Evolutionary conservation across 495 filamentous ascomycete species (phyloP), one percentile per base, ranked within the genome.

Genomic region (Talaromyces adpressus): DNA sequence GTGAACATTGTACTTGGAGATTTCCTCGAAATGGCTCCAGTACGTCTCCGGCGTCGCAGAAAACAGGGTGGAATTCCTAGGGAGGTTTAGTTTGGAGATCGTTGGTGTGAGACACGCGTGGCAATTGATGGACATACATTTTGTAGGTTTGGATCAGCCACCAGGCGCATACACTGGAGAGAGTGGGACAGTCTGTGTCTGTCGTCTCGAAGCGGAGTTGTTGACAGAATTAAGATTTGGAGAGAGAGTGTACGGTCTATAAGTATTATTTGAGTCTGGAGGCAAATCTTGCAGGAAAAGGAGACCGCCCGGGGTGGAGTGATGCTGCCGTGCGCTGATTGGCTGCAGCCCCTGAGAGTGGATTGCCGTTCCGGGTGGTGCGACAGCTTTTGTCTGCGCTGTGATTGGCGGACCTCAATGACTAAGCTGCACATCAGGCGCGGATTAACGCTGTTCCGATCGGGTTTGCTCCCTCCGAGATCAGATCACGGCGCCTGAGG

Each of bases 1-100:
- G 52, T 91, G 85, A 53, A 92, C 82, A 83, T 92, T 91, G 81
- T 87, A 87, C 70, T 89, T 87, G 62, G 88, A 85, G 54, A 96
- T 84, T 70, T 92, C 88, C 63, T 92, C 85, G 75, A 91, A 92
- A 63, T 91, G 87, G 66, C 77, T 84, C 75, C 87, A 83, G 77
- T 90, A 93, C 65, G 84, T 81, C 25, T 81, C 78, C 8, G 82
- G 77, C 23, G 82, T 64, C 45, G 79, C 71, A 62, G 82, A 66
- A 51, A 79, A 69, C 29, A 73, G 67, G 58, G 79, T 66, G 63
- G 84, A 73, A 71, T 84, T 84, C 73, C 81, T 81, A 58, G 14
- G 22, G 20, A 29, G 22, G 3, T 12, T 56, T 56, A 56, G 52
- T 22, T 56, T 25, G 9, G 4, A 56, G 23, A n/a, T 25, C 27